Evolutionary conservation across 495 filamentous ascomycete species (phyloP).

Genomic region (Penicillium ochrochloron): DNA sequence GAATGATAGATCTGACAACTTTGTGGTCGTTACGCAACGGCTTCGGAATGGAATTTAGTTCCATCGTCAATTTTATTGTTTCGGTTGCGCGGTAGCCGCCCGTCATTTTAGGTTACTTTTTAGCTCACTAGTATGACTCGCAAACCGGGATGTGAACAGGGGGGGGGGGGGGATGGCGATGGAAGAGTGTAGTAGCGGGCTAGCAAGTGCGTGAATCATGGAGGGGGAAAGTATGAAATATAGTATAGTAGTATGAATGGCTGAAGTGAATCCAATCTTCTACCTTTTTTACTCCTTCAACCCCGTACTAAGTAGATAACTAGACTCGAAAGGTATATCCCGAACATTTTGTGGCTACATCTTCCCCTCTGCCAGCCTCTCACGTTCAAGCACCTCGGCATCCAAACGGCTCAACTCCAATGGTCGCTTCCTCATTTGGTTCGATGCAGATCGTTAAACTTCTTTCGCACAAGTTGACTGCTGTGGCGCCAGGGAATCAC

Average conservation of each 20-base stretch:
- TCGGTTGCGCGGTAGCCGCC: conserved; percentile 29
- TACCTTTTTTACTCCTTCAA: neutral
- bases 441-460: conserved; percentile 20
- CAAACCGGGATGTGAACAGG: conserved; percentile 2
- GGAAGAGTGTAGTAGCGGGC: neutral
- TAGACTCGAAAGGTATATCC: neutral
- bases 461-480: neutral
- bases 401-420: conserved; percentile 8
- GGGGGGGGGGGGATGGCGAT: neutral
- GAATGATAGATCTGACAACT: neutral
- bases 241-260: neutral
- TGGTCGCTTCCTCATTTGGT: conserved; percentile 17
- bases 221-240: neutral
- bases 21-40: neutral
- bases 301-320: neutral
- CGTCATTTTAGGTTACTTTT: conserved; percentile 6
- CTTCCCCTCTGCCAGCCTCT: neutral
- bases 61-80: neutral
- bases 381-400: conserved; percentile 4
- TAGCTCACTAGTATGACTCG: neutral
- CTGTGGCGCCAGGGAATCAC: conserved; percentile 10
- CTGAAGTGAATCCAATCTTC: neutral
- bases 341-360: neutral
- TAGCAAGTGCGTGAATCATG: neutral
- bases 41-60: neutral